Evolutionary conservation across 768 basidiomycete genomes (phyloP), one percentile per base, ranked within the genome.

Genomic region (Phylloporus sp.): DNA sequence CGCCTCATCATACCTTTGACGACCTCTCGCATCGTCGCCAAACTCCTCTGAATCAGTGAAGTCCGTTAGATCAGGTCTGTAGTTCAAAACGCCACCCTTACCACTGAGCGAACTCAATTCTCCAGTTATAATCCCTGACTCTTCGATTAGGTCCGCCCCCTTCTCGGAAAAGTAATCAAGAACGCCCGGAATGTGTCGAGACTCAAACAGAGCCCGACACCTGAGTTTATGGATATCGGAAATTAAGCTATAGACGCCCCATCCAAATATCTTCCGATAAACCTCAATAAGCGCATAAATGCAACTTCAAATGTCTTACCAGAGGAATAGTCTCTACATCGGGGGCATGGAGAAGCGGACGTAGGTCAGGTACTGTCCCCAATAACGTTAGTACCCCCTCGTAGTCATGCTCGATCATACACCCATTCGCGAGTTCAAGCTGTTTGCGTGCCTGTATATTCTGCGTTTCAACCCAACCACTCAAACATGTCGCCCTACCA

Each of bases 21-120:
- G 28, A 13, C 34, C 1, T 44, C 32, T 40, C 7, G 58, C 46
- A 16, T 54, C 34, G 23, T 57, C 55, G 4, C 59, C 59, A 2
- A 60, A 54, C 12, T 4, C 27, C 32, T 60, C 59, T 60, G 26
- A 28, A 39, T 31, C 22, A n/a, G 34, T 6, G 16, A 6, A 18
- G 16, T 3, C 34, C 7, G 5, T 35, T 35, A 35, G 34, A 1
- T 6, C 18, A 18, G 6, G n/a, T 18, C 18, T 3, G 16, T 18
- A n/a, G 9, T 11, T 35, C 18, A 13, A 16, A n/a, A n/a, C 16
- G 15, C n/a, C 13, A 35, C 2, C 10, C 58, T 49, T 18, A 60
- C 59, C 59, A 18, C 52, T 31, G 7, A 57, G 13, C 43, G 22
- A 52, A 29, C 58, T 44, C 29, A 60, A 51, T 13, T 50, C 31